A percentile compares a stretch with the other conserved stretches of the same genome.
phyloP scores from a whole-genome alignment of 208 protist species.

The Acanthamoeba royreba region DNA sequence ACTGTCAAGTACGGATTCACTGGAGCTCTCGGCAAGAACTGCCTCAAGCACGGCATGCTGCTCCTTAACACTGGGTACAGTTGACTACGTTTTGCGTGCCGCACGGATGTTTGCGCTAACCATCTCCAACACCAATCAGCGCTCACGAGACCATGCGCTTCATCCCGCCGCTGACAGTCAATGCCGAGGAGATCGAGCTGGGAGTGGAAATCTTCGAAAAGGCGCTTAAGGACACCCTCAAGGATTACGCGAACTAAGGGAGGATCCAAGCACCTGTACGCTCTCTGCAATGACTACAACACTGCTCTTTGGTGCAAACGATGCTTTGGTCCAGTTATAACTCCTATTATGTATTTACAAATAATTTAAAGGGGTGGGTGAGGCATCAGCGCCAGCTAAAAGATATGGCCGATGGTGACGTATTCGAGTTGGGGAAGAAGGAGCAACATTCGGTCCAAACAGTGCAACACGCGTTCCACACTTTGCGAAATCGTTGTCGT shows the following conservation, averaged over 20 bases:
- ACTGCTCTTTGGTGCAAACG: no score
- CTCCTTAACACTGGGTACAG: slow-evolving; percentile 41
- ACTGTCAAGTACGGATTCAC: slow-evolving; percentile 23
- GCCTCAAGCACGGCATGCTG: slow-evolving; percentile 46
- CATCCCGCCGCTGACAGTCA: slow-evolving; percentile 65
- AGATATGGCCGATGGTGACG: no score
- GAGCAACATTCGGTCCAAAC: no score
- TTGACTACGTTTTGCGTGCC: no score
- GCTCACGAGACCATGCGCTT: slow-evolving; percentile 65
- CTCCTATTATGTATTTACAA: no score
- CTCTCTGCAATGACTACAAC: no score
- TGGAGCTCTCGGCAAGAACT: neutral
- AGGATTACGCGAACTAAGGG: neutral
- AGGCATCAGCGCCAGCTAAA: no score
- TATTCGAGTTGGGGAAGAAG: no score
- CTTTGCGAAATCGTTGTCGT: no score
- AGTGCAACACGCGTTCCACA: no score
- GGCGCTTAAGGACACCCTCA: slow-evolving; percentile 41
- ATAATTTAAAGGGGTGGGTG: no score
- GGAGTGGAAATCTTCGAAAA: slow-evolving; percentile 53
- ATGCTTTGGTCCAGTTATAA: no score
- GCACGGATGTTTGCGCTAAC: neutral
- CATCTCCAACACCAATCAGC: neutral
- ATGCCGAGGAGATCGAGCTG: slow-evolving; percentile 43
- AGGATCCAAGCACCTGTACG: neutral